Percentiles rank a stretch among this genome's conserved stretches.
Conservation (phyloP, 2,329 filamentous ascomycete species). For the Stachybotrys echinatus region DNA sequence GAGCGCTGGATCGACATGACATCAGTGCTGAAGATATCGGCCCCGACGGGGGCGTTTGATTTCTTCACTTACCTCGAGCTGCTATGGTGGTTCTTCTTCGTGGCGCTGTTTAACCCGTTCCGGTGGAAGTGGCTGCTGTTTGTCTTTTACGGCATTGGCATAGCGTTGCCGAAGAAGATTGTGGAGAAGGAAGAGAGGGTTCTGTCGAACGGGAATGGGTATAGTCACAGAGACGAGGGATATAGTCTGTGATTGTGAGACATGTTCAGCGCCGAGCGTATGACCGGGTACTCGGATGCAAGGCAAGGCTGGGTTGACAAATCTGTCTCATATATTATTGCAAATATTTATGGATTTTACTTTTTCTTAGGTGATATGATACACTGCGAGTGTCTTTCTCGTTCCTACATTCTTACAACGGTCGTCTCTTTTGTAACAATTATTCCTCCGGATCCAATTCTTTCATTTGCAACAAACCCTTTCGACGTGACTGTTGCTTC, state of each 20-base stretch:
- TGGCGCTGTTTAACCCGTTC: slow-evolving; percentile 75
- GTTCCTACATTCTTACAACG: no score
- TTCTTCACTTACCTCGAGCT: slow-evolving; percentile 87
- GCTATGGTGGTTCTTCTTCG: slow-evolving; percentile 80
- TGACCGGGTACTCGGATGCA: no score
- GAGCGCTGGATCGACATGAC: slow-evolving; percentile 85
- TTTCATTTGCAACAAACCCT: slow-evolving; percentile 12
- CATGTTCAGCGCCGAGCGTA: no score
- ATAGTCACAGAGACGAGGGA: slow-evolving; percentile 12
- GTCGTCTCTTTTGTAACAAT: slow-evolving; percentile 18
- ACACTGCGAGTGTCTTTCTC: no score
- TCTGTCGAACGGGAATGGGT: slow-evolving; percentile 49
- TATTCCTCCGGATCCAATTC: slow-evolving; percentile 12
- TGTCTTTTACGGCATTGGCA: slow-evolving; percentile 72
- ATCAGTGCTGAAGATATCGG: slow-evolving; percentile 59
- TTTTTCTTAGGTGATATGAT: no score
- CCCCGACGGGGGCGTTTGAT: slow-evolving; percentile 74
- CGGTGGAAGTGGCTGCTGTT: slow-evolving; percentile 87
- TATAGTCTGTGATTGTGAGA: slow-evolving; percentile 15
- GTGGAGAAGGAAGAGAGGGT: slow-evolving; percentile 58
- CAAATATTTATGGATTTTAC: no score
- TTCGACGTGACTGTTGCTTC: slow-evolving; percentile 10
- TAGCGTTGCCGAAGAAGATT: slow-evolving; percentile 58
- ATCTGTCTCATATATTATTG: no score
- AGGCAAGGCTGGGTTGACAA: no score